These are phyloP conservation scores for Borealophlyctis nickersoniae DNA, from an alignment of 192 early-diverging fungal genomes.

Conservation along the genomic window DNA sequence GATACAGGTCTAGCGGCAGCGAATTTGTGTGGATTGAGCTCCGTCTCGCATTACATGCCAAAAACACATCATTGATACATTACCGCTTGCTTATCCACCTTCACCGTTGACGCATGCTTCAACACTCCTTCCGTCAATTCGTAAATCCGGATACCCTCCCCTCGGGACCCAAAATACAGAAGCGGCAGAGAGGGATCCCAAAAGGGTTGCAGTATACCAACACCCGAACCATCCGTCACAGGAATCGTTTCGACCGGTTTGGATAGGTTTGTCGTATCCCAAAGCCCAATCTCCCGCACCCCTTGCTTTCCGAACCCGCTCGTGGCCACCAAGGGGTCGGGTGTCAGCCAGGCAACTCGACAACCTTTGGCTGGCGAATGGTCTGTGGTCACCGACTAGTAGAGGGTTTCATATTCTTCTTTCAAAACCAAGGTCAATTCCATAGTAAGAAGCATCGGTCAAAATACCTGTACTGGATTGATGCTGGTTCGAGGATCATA, in stretches of 20 bases:
- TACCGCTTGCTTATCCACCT: conserved; percentile 31
- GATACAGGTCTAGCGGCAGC: conserved; percentile 10
- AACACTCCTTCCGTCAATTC: conserved; percentile 16
- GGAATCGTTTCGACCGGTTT: conserved; percentile 2
- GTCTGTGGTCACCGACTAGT: neutral
- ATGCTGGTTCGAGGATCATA: conserved; percentile 20
- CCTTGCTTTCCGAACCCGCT: conserved; percentile 26
- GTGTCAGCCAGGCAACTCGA: conserved; percentile 12
- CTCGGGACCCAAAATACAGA: conserved; percentile 16
- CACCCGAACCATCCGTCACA: conserved; percentile 9
- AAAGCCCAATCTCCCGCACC: conserved; percentile 18
- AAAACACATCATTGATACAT: neutral
- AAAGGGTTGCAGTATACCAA: conserved; percentile 12
- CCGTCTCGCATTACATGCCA: too few species aligned
- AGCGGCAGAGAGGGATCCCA: conserved; percentile 31
- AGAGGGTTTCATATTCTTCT: neutral
- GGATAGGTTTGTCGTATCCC: conserved; percentile 12
- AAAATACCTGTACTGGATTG: conserved; percentile 14
- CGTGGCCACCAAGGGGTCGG: conserved; percentile 19
- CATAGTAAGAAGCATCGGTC: neutral
- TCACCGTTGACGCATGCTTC: conserved; percentile 1
- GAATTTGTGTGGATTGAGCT: neutral
- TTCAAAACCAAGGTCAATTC: neutral
- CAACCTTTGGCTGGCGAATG: conserved; percentile 21
- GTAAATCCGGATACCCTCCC: conserved; percentile 29